Conservation (phyloP, 2,329 filamentous ascomycete genomes). For the Phialocephala sp. region DNA sequence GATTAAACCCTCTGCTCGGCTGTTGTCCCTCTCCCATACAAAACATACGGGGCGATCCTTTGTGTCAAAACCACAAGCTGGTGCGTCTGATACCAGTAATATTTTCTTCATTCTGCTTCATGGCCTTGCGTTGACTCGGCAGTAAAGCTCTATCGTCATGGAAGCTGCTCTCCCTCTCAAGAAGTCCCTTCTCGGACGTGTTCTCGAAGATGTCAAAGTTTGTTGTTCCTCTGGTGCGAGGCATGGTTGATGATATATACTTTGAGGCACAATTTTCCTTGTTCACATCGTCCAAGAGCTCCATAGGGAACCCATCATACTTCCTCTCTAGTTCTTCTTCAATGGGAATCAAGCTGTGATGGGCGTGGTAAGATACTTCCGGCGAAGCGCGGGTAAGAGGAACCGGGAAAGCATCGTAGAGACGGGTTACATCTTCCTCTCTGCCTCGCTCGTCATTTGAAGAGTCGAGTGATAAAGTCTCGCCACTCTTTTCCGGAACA, state of each 20-base stretch:
- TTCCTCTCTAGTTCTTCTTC: slow-evolving; percentile 4
- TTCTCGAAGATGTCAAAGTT: slow-evolving; percentile 9
- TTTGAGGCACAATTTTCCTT: slow-evolving; percentile 26
- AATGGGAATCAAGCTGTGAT: slow-evolving; percentile 1
- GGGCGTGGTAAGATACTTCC: neutral
- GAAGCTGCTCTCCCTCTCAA: slow-evolving; percentile 30
- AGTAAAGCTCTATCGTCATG: slow-evolving; percentile 38
- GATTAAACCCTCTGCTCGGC: neutral
- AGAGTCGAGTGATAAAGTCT: slow-evolving; percentile 24
- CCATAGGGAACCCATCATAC: slow-evolving; percentile 33
- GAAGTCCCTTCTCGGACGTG: neutral
- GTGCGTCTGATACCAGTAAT: slow-evolving; percentile 27
- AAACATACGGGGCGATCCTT: neutral
- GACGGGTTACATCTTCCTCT: slow-evolving; percentile 10
- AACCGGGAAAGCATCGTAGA: slow-evolving; percentile 22
- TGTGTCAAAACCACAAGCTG: slow-evolving; percentile 34
- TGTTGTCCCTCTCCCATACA: neutral
- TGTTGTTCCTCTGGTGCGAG: slow-evolving; percentile 21
- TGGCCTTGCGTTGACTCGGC: slow-evolving; percentile 34
- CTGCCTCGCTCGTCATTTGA: slow-evolving; percentile 14
- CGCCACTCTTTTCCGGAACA: slow-evolving; percentile 17
- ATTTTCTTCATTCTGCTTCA: slow-evolving; percentile 9
- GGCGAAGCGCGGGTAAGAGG: neutral
- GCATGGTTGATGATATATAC: slow-evolving; percentile 31
- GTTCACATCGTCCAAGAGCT: slow-evolving; percentile 25